Percentiles rank a stretch among this genome's conserved stretches.
Conservation (phyloP, 2,329 filamentous ascomycete species). For the Apiospora rasikravindrae region DNA sequence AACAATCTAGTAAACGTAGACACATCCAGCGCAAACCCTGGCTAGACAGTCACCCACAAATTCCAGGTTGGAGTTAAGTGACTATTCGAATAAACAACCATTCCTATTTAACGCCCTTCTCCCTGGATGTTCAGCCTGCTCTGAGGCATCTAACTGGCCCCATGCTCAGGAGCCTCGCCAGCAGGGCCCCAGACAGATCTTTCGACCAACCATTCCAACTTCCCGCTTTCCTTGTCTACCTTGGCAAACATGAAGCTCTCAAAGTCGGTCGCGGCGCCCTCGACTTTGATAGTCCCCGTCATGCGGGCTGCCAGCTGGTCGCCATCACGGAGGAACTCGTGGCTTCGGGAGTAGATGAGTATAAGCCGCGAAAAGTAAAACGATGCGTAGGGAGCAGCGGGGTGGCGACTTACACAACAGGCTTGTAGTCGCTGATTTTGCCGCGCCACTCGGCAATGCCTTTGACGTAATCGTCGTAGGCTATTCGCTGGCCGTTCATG, state of each 20-base stretch:
- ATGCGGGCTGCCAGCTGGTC: slow-evolving; percentile 36
- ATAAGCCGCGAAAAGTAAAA: background rate
- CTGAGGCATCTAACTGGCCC: background rate
- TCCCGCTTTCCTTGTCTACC: slow-evolving; percentile 34
- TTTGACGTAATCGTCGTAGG: slow-evolving; percentile 32
- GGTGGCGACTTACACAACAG: slow-evolving; percentile 33
- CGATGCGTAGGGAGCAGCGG: background rate
- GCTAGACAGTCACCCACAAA: no score
- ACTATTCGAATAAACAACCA: no score
- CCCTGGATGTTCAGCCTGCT: no score
- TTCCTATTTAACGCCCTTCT: no score
- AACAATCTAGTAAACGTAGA: no score
- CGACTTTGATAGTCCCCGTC: slow-evolving; percentile 36
- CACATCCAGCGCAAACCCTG: no score
- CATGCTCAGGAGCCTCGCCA: background rate
- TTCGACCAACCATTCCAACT: slow-evolving; percentile 36
- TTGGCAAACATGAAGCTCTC: slow-evolving; percentile 40
- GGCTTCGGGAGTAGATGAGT: slow-evolving; percentile 22
- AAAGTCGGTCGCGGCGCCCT: slow-evolving; percentile 31
- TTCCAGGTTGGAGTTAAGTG: no score
- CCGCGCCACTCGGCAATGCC: slow-evolving; percentile 34
- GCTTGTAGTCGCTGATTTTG: slow-evolving; percentile 36
- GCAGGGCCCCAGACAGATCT: slow-evolving; percentile 33
- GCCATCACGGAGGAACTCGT: slow-evolving; percentile 39
- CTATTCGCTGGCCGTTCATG: slow-evolving; percentile 31